These are phyloP conservation scores for Chlamydomonas eustigma DNA, from an alignment of 139 green algal genomes.

Conservation along the genomic window DNA sequence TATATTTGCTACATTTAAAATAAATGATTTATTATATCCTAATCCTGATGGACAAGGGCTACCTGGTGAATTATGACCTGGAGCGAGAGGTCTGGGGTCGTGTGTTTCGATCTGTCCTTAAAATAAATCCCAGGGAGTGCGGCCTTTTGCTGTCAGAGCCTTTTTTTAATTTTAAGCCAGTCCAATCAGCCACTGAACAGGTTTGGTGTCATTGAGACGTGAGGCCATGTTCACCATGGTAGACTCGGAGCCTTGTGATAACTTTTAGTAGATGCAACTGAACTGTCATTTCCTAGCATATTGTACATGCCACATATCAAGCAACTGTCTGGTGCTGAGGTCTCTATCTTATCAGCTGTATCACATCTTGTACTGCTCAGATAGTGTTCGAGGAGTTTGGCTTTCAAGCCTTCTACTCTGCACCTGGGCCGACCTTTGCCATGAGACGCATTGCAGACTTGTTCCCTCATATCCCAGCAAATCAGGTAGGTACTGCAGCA, in stretches of 20 bases:
- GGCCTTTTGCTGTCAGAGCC: slow-evolving; percentile 78
- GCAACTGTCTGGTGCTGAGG: no score
- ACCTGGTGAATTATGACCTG: slow-evolving; percentile 78
- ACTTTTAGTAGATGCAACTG: no score
- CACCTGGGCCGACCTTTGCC: slow-evolving; percentile 53
- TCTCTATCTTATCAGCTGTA: background rate
- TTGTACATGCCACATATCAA: no score
- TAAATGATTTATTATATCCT: background rate
- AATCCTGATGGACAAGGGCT: slow-evolving; percentile 46
- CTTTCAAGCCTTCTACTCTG: slow-evolving; percentile 54
- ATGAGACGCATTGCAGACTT: slow-evolving; percentile 36
- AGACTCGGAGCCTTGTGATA: no score
- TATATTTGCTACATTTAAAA: slow-evolving; percentile 4
- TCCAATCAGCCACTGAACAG: slow-evolving; percentile 56
- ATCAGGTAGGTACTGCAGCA: slow-evolving; percentile 22
- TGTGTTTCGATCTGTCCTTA: slow-evolving; percentile 29
- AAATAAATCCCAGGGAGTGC: slow-evolving; percentile 30
- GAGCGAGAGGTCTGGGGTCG: slow-evolving; percentile 76
- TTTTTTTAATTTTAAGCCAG: slow-evolving; percentile 71
- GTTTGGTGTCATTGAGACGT: no score
- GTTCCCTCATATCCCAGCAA: slow-evolving; percentile 31
- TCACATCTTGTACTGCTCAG: no score
- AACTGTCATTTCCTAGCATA: no score
- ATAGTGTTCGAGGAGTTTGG: slow-evolving; percentile 79
- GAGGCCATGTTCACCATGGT: no score